These are phyloP conservation scores for Russula sp. DNA, from an alignment of 768 basidiomycete genomes.

Conservation along the genomic window DNA sequence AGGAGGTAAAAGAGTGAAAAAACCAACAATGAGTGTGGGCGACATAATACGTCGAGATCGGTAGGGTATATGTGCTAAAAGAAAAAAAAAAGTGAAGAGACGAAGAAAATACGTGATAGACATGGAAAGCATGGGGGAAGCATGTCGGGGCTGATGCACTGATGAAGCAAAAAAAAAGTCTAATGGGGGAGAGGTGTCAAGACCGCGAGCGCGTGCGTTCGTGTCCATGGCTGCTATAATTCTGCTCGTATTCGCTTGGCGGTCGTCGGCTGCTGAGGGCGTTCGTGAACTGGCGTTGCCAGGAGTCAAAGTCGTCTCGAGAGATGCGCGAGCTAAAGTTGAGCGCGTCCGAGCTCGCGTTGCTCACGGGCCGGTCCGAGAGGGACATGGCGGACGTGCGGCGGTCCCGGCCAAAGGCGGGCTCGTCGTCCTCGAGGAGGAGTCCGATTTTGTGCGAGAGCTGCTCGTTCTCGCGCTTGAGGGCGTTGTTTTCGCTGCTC, in stretches of 20 bases:
- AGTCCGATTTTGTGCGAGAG: conserved; percentile 89
- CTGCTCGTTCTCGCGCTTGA: conserved; percentile 83
- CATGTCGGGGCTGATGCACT: conserved; percentile 16
- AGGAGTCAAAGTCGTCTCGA: conserved; percentile 76
- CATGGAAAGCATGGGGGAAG: conserved; percentile 21
- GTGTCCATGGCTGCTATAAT: conserved; percentile 32
- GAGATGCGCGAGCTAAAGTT: conserved; percentile 55
- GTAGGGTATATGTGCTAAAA: conserved; percentile 45
- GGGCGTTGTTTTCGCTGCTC: conserved; percentile 69
- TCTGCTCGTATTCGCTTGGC: conserved; percentile 64
- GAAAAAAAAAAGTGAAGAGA: conserved; percentile 30
- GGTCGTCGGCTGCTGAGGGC: conserved; percentile 71
- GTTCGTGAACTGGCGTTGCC: conserved; percentile 79
- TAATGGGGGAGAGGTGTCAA: conserved; percentile 31
- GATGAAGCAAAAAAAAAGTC: conserved; percentile 20
- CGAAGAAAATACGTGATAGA: conserved; percentile 31
- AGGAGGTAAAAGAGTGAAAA: conserved; percentile 37
- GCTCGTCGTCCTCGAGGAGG: conserved; percentile 80
- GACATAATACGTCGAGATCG: conserved; percentile 34
- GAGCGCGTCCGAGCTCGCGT: conserved; percentile 73
- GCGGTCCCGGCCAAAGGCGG: conserved; percentile 53
- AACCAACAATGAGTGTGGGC: conserved; percentile 46
- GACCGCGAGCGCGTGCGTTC: conserved; percentile 58
- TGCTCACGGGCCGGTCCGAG: conserved; percentile 55
- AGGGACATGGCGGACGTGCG: conserved; percentile 55